These are phyloP conservation scores for Orbilia brochopaga DNA, from an alignment of 2,329 filamentous ascomycete species.

Conservation along the genomic window DNA sequence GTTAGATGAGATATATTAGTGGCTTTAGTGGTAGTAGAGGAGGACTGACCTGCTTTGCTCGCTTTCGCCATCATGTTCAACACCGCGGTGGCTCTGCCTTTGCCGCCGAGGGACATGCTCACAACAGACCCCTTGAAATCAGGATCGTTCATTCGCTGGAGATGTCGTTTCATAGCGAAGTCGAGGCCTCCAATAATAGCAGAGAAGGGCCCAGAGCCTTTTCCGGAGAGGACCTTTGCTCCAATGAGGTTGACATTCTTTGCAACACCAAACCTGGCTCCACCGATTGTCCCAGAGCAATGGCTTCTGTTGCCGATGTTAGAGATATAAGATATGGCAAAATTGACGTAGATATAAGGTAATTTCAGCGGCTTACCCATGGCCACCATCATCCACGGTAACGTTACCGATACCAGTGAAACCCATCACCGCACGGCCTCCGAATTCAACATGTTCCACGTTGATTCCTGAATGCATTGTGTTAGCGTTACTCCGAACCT, in stretches of 20 bases:
- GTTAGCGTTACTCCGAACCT: neutral
- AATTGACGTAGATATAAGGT: no score
- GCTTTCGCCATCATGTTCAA: slow-evolving; percentile 63
- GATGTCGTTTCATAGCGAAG: slow-evolving; percentile 61
- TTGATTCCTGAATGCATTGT: slow-evolving; percentile 52
- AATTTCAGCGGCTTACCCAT: slow-evolving; percentile 69
- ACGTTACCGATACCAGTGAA: slow-evolving; percentile 61
- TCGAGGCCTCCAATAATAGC: slow-evolving; percentile 58
- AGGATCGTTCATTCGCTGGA: slow-evolving; percentile 59
- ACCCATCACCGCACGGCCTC: slow-evolving; percentile 53
- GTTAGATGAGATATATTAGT: neutral
- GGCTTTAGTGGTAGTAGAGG: neutral
- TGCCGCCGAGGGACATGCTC: slow-evolving; percentile 66
- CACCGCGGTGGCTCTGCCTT: slow-evolving; percentile 59
- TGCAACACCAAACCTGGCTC: slow-evolving; percentile 59
- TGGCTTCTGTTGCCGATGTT: slow-evolving; percentile 47
- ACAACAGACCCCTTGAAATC: slow-evolving; percentile 59
- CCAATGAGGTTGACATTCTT: slow-evolving; percentile 61
- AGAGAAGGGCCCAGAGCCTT: slow-evolving; percentile 57
- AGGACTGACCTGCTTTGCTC: slow-evolving; percentile 56
- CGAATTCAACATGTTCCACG: slow-evolving; percentile 54
- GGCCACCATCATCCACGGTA: slow-evolving; percentile 56
- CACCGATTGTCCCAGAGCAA: slow-evolving; percentile 53
- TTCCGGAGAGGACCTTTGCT: slow-evolving; percentile 60
- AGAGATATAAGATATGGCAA: no score